phyloP scores from a whole-genome alignment of 371 early-diverging fungal species.

The Parasitella parasitica region DNA sequence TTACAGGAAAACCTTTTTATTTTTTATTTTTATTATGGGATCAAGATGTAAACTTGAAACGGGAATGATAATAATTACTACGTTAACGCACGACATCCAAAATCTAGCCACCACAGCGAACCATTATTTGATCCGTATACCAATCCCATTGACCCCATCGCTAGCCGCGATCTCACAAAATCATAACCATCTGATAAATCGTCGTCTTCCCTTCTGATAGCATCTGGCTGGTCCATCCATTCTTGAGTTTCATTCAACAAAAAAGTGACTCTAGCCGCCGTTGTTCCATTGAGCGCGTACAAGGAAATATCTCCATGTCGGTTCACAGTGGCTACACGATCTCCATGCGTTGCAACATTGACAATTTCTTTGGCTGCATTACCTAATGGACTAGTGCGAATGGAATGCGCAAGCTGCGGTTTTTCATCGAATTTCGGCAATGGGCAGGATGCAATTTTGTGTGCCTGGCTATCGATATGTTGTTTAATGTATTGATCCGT shows the following conservation, averaged over 20 bases:
- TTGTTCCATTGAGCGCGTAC: conserved; percentile 42
- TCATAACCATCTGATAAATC: conserved; percentile 49
- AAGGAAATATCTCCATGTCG: conserved; percentile 43
- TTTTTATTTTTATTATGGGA: neutral
- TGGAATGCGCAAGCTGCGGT: conserved; percentile 29
- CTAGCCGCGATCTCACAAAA: conserved; percentile 36
- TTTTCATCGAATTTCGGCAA: conserved; percentile 24
- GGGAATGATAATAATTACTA: neutral
- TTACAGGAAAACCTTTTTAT: too few species aligned
- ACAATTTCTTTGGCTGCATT: conserved; percentile 31
- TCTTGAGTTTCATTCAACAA: conserved; percentile 1
- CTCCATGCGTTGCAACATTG: conserved; percentile 29
- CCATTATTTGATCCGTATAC: conserved; percentile 40
- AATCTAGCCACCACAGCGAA: conserved; percentile 47
- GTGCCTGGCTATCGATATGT: neutral
- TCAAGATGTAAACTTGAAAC: neutral
- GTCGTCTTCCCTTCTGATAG: conserved; percentile 32
- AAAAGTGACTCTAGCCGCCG: conserved; percentile 28
- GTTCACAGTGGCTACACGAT: conserved; percentile 41
- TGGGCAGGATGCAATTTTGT: neutral
- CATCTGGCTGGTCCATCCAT: conserved; percentile 34
- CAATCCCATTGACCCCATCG: conserved; percentile 43
- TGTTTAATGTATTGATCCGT: conserved; percentile 43
- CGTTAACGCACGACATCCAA: conserved; percentile 24
- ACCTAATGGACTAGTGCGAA: conserved; percentile 35